Evolutionary conservation across 208 protist species (phyloP).

Genomic region (Tritrichomonas musculus): DNA sequence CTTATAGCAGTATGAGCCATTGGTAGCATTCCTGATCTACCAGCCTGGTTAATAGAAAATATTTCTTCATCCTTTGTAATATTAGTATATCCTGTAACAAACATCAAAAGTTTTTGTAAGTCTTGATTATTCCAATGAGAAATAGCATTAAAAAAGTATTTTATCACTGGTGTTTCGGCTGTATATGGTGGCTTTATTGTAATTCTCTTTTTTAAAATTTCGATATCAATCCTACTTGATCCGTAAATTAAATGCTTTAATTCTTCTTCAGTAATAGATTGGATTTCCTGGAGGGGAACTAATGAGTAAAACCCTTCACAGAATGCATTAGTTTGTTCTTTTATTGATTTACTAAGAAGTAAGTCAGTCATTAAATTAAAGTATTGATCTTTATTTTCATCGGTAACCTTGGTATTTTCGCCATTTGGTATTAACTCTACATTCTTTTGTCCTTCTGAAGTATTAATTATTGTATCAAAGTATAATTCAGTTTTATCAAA

Average conservation of each 20-base stretch:
- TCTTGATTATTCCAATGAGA: conserved; percentile 66
- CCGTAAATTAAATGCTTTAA: conserved; percentile 93
- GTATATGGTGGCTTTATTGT: conserved; percentile 71
- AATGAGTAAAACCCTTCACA: conserved; percentile 87
- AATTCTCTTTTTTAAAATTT: conserved; percentile 78
- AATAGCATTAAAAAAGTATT: conserved; percentile 92
- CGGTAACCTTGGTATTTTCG: conserved; percentile 75
- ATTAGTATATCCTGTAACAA: conserved; percentile 90
- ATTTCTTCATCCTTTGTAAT: conserved; percentile 64
- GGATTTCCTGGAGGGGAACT: conserved; percentile 75
- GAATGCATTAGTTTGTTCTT: conserved; percentile 84
- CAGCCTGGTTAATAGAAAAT: conserved; percentile 36
- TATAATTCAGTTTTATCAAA: no score
- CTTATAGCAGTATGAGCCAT: conserved; percentile 90
- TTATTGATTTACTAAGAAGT: conserved; percentile 76
- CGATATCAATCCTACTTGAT: conserved; percentile 86
- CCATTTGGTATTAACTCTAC: no score
- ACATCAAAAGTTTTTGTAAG: conserved; percentile 84
- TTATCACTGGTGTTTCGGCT: conserved; percentile 60
- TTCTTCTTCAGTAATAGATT: conserved; percentile 85
- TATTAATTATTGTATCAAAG: no score
- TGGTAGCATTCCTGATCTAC: conserved; percentile 65
- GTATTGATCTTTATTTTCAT: conserved; percentile 91
- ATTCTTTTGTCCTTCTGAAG: no score
- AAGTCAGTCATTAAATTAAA: conserved; percentile 78